phyloP scores from a whole-genome alignment of 2,329 filamentous ascomycete genomes.

The Apiospora phragmitis region DNA sequence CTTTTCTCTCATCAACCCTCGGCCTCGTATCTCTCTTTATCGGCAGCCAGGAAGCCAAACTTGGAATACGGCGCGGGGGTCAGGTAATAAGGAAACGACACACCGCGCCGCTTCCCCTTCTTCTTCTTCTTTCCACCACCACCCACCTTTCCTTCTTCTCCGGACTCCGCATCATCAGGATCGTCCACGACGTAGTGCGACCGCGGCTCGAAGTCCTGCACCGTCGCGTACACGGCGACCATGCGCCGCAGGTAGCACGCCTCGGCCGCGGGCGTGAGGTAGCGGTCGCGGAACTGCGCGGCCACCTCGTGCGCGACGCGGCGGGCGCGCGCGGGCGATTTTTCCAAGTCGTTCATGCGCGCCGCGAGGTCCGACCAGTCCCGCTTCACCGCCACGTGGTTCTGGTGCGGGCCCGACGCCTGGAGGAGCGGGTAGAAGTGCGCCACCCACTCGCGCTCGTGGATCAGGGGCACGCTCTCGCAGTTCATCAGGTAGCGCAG shows the following conservation, averaged over 20 bases:
- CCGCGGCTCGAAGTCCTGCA: slow-evolving; percentile 14
- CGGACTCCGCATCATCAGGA: too few relatives aligned
- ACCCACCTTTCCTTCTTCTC: neutral
- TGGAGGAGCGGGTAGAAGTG: slow-evolving; percentile 46
- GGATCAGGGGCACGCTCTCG: slow-evolving; percentile 46
- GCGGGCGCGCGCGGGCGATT: slow-evolving; percentile 43
- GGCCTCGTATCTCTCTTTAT: neutral
- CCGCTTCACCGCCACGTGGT: slow-evolving; percentile 47
- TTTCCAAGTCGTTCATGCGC: slow-evolving; percentile 40
- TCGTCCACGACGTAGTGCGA: neutral
- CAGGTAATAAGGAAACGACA: neutral
- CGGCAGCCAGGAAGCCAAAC: neutral
- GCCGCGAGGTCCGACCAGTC: slow-evolving; percentile 41
- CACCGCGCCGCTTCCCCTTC: neutral
- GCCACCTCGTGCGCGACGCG: slow-evolving; percentile 41
- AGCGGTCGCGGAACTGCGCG: slow-evolving; percentile 41
- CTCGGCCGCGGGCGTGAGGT: slow-evolving; percentile 54
- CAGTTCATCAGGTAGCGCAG: slow-evolving; percentile 56
- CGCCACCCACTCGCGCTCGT: slow-evolving; percentile 47
- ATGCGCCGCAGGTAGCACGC: slow-evolving; percentile 53
- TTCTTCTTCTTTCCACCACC: neutral
- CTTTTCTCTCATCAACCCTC: neutral
- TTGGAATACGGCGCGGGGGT: neutral
- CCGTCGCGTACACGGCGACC: slow-evolving; percentile 18
- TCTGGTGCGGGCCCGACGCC: slow-evolving; percentile 42